Conservation (phyloP, 2,329 filamentous ascomycete genomes). For the Alternaria sp. region DNA sequence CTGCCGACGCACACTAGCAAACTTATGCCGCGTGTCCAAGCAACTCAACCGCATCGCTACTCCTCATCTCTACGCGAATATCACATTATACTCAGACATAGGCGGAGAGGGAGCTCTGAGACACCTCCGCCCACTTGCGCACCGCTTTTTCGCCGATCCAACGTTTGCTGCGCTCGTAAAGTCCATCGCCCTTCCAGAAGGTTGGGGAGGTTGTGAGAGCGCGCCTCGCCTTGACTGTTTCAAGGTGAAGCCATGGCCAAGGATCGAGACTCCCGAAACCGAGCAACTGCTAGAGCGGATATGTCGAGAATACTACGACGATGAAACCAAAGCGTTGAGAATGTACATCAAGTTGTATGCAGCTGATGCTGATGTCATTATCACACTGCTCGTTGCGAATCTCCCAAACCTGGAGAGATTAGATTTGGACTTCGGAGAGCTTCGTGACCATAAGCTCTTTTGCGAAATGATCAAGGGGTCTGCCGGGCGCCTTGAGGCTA, state of each 20-base stretch:
- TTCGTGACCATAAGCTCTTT: background rate
- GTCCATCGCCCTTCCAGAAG: background rate
- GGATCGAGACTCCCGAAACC: background rate
- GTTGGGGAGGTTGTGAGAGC: background rate
- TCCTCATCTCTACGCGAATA: background rate
- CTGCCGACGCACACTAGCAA: too few species aligned
- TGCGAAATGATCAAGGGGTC: background rate
- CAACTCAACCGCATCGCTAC: background rate
- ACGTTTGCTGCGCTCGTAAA: background rate
- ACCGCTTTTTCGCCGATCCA: background rate
- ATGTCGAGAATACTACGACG: background rate
- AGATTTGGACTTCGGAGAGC: background rate
- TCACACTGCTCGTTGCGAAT: background rate
- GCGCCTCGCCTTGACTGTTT: background rate
- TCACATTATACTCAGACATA: background rate
- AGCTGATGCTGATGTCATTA: background rate
- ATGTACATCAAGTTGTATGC: background rate
- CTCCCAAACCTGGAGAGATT: background rate
- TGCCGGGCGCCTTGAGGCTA: background rate
- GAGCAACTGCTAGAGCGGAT: background rate
- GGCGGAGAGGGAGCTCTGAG: background rate
- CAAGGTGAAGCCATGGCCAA: background rate
- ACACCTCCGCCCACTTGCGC: background rate
- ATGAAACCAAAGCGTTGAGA: background rate
- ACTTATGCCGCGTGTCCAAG: background rate